A percentile compares a stretch with the other conserved stretches of the same genome.
These are phyloP conservation scores for Butyriboletus appendiculatus DNA, from an alignment of 1,284 basidiomycete species.

Conservation along the genomic window DNA sequence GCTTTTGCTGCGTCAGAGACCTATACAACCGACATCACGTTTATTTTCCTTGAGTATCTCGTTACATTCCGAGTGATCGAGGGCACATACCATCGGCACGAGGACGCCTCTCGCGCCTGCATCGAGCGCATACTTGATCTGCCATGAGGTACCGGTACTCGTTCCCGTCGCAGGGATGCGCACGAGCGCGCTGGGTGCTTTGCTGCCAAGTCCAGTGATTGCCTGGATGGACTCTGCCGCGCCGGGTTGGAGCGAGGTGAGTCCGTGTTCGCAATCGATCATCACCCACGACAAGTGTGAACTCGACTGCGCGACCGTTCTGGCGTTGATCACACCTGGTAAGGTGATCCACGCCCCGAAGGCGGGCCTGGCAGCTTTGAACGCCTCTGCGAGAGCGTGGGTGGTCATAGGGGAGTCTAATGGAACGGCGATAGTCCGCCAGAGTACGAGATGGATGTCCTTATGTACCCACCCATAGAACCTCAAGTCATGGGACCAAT, in stretches of 20 bases:
- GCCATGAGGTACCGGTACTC: slow-evolving; percentile 57
- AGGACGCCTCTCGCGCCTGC: slow-evolving; percentile 62
- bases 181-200: slow-evolving; percentile 54
- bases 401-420: slow-evolving; percentile 32
- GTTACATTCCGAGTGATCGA: neutral
- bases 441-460: neutral
- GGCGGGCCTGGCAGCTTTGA: slow-evolving; percentile 54
- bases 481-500: slow-evolving; percentile 12
- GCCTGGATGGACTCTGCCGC: slow-evolving; percentile 55
- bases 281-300: slow-evolving; percentile 60
- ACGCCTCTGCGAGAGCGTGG: slow-evolving; percentile 48
- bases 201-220: slow-evolving; percentile 44
- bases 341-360: slow-evolving; percentile 74
- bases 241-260: slow-evolving; percentile 53
- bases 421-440: neutral
- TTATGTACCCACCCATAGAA: slow-evolving; percentile 9
- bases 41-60: neutral
- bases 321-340: slow-evolving; percentile 54
- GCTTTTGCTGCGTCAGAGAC: slow-evolving; percentile 61
- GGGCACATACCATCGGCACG: slow-evolving; percentile 56
- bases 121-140: slow-evolving; percentile 68
- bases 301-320: slow-evolving; percentile 54
- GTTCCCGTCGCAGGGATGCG: slow-evolving; percentile 62
- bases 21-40: slow-evolving; percentile 28
- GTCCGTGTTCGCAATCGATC: slow-evolving; percentile 68